Conservation (phyloP, 2,329 filamentous ascomycete genomes). For the Truncatella angustata region DNA sequence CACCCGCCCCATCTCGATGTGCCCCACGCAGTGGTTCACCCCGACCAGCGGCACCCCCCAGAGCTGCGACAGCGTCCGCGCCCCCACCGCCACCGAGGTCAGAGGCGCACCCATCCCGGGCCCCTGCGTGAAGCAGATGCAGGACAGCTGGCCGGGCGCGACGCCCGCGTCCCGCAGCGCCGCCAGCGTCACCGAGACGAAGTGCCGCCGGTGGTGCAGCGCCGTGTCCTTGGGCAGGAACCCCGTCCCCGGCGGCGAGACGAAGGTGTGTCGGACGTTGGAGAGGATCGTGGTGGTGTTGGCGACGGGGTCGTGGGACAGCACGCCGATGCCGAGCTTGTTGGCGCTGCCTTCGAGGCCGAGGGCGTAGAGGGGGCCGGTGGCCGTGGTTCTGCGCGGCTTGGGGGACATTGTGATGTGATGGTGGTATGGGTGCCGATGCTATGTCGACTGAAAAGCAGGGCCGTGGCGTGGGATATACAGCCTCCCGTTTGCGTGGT, state of each 20-base stretch:
- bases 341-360: constrained; percentile 90
- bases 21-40: constrained; percentile 97
- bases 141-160: constrained; percentile 68
- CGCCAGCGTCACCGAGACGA: constrained; percentile 75
- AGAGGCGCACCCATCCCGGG: constrained; percentile 96
- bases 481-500: too few relatives aligned
- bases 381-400: constrained; percentile 18
- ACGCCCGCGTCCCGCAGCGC: constrained; percentile 71
- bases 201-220: constrained; percentile 83
- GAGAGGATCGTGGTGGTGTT: constrained; percentile 70
- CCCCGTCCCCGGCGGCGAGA: constrained; percentile 86
- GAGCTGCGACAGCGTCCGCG: constrained; percentile 75
- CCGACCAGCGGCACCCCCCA: constrained; percentile 90
- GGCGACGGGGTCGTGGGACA: constrained; percentile 66
- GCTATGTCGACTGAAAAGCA: too few relatives aligned
- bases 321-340: constrained; percentile 93
- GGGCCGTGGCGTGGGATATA: too few relatives aligned
- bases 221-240: constrained; percentile 98
- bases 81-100: constrained; percentile 80
- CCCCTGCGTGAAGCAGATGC: constrained; percentile 92
- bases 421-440: not conserved
- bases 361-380: constrained; percentile 50
- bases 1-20: constrained; percentile 96
- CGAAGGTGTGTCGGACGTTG: constrained; percentile 93
- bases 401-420: not conserved